Evolutionary conservation across 768 basidiomycete genomes (phyloP), one percentile per base, ranked within the genome.

Genomic region (Mycena floridula): DNA sequence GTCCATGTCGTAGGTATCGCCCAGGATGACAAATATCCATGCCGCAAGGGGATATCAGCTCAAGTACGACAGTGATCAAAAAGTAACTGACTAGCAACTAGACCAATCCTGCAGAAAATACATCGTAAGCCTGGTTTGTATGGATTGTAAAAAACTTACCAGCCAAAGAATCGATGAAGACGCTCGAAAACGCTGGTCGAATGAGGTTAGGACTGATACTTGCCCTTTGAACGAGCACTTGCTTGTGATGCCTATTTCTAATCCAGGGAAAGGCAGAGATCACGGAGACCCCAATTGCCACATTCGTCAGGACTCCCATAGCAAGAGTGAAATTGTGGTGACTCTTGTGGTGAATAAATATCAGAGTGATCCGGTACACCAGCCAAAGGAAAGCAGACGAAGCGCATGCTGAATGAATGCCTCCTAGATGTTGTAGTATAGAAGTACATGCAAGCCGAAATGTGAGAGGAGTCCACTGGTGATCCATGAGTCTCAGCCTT

Each of bases 401-500:
- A 3, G 85, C 85, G 59, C 88, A 89, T 24, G 86, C 85, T n/a
- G 81, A 82, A 56, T 90, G 88, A 50, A 89, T 86, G 20, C 88
- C 88, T 5, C 88, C 88, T 12, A 90, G 74, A 58, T 90, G 88
- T 68, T 84, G 72, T 18, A 89, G 69, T 5, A 78, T 69, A 15
- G 85, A 87, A 6, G 86, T 89, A 58, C 82, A 85, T 24, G 66
- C 81, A 5, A 88, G 68, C 42, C 86, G 73, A 55, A 78, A 86
- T 63, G 64, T 68, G 22, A 82, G 62, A 5, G 81, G 81, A 2
- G 81, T 53, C 79, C 79, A 82, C 71, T 51, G 24, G n/a, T n/a
- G n/a, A n/a, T 7, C 9, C 11, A 25, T n/a, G 1, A 22, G 9
- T 39, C n/a, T 4, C 2, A n/a, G 12, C 32, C n/a, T 24, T 25